phyloP scores from a whole-genome alignment of 495 filamentous ascomycete species.

The Pyrenula aspistea region DNA sequence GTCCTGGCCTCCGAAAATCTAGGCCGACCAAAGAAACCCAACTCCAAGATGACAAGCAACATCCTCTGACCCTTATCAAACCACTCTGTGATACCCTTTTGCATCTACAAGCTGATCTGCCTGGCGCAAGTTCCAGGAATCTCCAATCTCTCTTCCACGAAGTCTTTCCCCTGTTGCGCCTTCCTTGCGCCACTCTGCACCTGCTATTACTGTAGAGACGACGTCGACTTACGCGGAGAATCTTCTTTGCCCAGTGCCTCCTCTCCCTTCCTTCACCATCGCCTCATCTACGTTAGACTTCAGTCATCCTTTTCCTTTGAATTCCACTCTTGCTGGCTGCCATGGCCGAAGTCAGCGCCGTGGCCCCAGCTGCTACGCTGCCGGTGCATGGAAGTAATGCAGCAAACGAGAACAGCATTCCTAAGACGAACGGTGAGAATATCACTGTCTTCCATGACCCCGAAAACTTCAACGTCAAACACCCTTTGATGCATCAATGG shows the following conservation, averaged over 20 bases:
- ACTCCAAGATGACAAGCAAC: background rate
- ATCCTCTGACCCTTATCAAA: background rate
- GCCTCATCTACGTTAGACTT: too few relatives aligned
- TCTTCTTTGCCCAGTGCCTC: too few relatives aligned
- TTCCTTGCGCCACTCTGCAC: too few relatives aligned
- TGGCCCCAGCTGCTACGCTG: background rate
- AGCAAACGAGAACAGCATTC: conserved; percentile 26
- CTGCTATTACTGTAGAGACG: too few relatives aligned
- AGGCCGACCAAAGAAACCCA: background rate
- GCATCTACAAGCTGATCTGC: background rate
- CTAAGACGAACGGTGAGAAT: conserved; percentile 35
- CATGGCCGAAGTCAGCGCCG: background rate
- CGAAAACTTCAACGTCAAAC: conserved; percentile 98
- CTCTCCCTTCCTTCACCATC: too few relatives aligned
- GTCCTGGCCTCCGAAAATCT: background rate
- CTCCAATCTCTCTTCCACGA: too few relatives aligned
- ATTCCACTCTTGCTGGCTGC: too few relatives aligned
- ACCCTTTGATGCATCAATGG: conserved; percentile 92
- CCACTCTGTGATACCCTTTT: background rate
- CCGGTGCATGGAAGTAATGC: background rate
- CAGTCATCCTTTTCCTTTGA: too few relatives aligned
- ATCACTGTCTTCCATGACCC: conserved; percentile 94
- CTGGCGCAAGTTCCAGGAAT: background rate
- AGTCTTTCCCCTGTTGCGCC: too few relatives aligned
- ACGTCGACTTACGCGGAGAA: too few relatives aligned